Base-by-base conservation (phyloP, 2,329 filamentous ascomycete species). In the Rhinocladiella mackenziei region DNA sequence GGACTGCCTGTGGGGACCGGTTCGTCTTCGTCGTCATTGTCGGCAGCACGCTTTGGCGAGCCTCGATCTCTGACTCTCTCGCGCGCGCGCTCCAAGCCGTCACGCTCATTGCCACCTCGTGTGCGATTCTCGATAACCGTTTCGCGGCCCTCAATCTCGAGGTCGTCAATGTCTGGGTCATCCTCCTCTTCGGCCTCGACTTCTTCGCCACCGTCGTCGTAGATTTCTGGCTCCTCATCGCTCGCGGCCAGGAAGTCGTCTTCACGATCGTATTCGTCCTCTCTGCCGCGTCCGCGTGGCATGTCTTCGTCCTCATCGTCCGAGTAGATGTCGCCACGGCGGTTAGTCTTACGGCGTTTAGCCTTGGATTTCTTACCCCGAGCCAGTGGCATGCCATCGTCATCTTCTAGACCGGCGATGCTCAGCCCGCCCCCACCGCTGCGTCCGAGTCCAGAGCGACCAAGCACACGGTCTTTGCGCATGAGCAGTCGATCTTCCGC, bases 191-290 rank as follows among this genome's bases (percentile, higher is more conserved):
- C 46, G 14, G 50, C 53, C 22, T 45, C 65, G 34, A 68, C 66
- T 28, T 62, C 63, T 9, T 70, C 61, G 7, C 62, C 70, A 3
- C 66, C 67, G 15, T 68, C 65, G 6, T 65, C 70, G 11, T 63
- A 67, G 22, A 71, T 58, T 47, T 74, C 71, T 2, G 63, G 59
- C 34, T 74, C 71, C 56, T 73, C 71, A 37, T 74, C 71, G 34
- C 68, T 71, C 11, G 63, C 64, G 17, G 71, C 71, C 39, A 91
- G 80, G 65, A 91, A 91, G 40, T 84, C 85, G 59, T 89, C 86
- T 35, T 86, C 83, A 58, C 85, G 83, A 60, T 91, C 86, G 58
- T 89, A 89, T 58, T 89, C 83, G 65, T 94, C 84, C 63, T 89
- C 80, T 62, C 84, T 83, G 66, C 63, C 70, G 17, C 68, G 64